Evolutionary conservation across 2,329 filamentous ascomycete genomes (phyloP).

Genomic region (Colletotrichum lupini): DNA sequence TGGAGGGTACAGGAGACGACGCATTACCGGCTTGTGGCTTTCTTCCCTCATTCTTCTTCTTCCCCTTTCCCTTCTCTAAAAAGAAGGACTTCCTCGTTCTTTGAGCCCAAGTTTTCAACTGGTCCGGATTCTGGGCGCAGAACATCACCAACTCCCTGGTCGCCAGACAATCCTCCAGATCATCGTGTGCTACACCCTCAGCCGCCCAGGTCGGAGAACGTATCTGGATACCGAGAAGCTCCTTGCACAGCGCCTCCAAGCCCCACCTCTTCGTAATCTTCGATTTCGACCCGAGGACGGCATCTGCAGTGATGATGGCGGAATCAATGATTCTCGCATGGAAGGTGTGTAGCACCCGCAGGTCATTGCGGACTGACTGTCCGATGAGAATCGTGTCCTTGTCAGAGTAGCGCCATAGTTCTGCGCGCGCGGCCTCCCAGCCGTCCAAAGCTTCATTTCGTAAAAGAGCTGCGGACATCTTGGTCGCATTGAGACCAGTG

Average conservation of each 20-base stretch:
- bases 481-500: background rate
- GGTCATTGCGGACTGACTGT: conserved; percentile 57
- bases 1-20: too few species aligned
- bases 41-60: too few species aligned
- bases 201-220: background rate
- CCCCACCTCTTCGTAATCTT: background rate
- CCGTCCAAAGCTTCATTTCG: conserved; percentile 45
- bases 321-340: conserved; percentile 58
- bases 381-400: conserved; percentile 58
- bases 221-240: background rate
- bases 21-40: too few species aligned
- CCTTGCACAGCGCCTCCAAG: background rate
- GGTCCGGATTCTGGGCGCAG: background rate
- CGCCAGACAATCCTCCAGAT: background rate
- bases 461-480: background rate
- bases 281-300: background rate
- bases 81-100: background rate
- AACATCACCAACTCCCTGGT: background rate
- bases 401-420: conserved; percentile 55
- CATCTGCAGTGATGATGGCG: conserved; percentile 48
- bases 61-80: too few species aligned
- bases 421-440: conserved; percentile 54
- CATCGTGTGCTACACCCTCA: background rate
- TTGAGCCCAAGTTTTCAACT: background rate
- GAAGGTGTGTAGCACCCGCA: conserved; percentile 54